phyloP scores from a whole-genome alignment of 2,329 filamentous ascomycete genomes.

The Colletotrichum gloeosporioides region DNA sequence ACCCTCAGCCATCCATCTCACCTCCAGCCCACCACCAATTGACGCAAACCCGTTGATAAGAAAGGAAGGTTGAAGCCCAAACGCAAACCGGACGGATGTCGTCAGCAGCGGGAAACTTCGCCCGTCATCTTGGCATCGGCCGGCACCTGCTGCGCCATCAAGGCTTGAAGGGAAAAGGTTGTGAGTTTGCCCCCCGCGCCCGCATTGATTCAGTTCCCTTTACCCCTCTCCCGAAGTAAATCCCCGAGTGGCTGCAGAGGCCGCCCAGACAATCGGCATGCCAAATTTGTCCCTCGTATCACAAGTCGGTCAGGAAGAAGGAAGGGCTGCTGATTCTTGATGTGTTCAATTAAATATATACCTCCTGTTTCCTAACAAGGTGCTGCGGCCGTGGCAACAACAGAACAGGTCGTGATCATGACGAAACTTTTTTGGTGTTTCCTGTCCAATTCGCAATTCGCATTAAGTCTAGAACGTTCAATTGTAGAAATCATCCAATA shows the following conservation, averaged over 20 bases:
- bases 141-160: not conserved
- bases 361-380: not conserved
- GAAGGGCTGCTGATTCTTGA: not conserved
- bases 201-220: not conserved
- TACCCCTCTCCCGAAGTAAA: not conserved
- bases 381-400: not conserved
- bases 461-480: not conserved
- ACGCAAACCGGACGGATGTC: not conserved
- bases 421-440: not conserved
- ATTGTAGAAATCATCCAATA: not conserved
- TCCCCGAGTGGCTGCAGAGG: not conserved
- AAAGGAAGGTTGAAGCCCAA: not conserved
- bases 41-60: not conserved
- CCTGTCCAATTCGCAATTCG: not conserved
- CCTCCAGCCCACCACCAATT: not conserved
- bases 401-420: not conserved
- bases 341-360: slow-evolving; percentile 5
- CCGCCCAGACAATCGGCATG: not conserved
- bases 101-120: not conserved
- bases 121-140: not conserved
- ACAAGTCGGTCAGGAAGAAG: not conserved
- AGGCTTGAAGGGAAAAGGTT: not conserved
- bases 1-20: not conserved
- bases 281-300: not conserved
- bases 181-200: not conserved